Evolutionary conservation across 2,329 filamentous ascomycete genomes (phyloP), one percentile per base, ranked within the genome.

Genomic region (Cladosporium sp.): DNA sequence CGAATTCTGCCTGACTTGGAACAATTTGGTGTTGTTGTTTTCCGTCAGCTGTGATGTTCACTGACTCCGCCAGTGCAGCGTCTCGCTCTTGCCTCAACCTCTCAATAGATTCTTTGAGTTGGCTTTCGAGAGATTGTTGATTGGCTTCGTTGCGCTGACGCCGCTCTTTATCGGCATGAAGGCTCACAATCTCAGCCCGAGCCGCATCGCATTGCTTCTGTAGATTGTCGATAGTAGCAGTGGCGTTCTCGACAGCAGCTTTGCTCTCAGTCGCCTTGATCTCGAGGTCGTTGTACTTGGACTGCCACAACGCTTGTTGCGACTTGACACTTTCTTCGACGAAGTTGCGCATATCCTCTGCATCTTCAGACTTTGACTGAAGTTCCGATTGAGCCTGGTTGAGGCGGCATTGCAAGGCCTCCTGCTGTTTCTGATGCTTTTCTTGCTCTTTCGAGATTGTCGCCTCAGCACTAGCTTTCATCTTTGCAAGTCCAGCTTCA

Each of bases 401-500:
- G 3, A 51, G 32, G 11, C 48, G 40, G 12, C 24, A 22, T 17
- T 51, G 48, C 13, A 44, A 17, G 15, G 22, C 22, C 11, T 51
- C 48, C 4, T 17, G 24, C 12, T 44, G 40, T 18, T 43, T 44
- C 1, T 41, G 40, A 22, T 44, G 22, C 9, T 20, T 51, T 7
- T 51, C 48, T 32, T 40, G 24, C 32, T 44, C 48, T 17, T 38
- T 17, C 2, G n/a, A 39, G 9, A 51, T 39, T 7, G 36, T 18
- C 20, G 29, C 27, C 27, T 51, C 40, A 15, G 36, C 24, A 24
- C 41, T 37, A 15, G 24, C 22, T 18, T 39, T 44, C 30, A 39
- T 44, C 34, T 39, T 29, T 7, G 27, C 22, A 20, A 37, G 19
- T 2, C 40, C 32, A 18, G 40, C 29, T 13, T 51, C 48, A 4